Evolutionary conservation across 768 basidiomycete species (phyloP).

Genomic region (Psilocybe sp.): DNA sequence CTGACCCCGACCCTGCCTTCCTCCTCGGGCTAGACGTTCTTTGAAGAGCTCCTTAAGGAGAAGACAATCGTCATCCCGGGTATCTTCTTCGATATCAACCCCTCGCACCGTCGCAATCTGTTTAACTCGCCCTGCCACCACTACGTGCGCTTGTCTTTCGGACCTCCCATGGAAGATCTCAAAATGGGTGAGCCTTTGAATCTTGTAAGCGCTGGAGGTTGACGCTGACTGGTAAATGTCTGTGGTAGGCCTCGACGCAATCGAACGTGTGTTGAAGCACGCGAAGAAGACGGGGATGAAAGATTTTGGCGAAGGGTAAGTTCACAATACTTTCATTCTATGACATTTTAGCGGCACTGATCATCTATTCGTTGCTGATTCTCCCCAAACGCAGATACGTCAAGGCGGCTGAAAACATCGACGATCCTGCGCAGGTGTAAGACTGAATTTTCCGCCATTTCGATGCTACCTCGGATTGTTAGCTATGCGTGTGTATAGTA

Average conservation of each 20-base stretch:
- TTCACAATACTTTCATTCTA: background rate
- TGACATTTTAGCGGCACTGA: too few species aligned
- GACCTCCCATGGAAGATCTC: constrained; percentile 75
- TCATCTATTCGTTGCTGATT: too few species aligned
- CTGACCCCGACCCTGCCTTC: background rate
- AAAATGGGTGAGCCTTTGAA: constrained; percentile 55
- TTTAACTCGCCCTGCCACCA: constrained; percentile 90
- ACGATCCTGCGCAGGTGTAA: constrained; percentile 20
- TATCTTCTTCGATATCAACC: constrained; percentile 86
- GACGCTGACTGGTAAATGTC: background rate
- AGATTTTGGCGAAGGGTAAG: constrained; percentile 66
- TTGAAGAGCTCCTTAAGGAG: constrained; percentile 90
- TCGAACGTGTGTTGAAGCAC: constrained; percentile 72
- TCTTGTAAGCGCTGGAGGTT: background rate
- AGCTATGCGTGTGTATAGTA: background rate
- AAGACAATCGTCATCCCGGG: constrained; percentile 90
- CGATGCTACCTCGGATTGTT: background rate
- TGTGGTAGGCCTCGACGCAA: constrained; percentile 74
- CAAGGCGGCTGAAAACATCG: constrained; percentile 7
- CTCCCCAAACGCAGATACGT: constrained; percentile 26
- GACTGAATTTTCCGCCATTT: background rate
- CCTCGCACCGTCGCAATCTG: constrained; percentile 80
- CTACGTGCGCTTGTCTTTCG: constrained; percentile 86
- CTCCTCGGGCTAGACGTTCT: constrained; percentile 63
- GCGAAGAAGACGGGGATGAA: constrained; percentile 59